Conservation (phyloP, 2,329 filamentous ascomycete genomes). For the Aspergillus ruber region DNA sequence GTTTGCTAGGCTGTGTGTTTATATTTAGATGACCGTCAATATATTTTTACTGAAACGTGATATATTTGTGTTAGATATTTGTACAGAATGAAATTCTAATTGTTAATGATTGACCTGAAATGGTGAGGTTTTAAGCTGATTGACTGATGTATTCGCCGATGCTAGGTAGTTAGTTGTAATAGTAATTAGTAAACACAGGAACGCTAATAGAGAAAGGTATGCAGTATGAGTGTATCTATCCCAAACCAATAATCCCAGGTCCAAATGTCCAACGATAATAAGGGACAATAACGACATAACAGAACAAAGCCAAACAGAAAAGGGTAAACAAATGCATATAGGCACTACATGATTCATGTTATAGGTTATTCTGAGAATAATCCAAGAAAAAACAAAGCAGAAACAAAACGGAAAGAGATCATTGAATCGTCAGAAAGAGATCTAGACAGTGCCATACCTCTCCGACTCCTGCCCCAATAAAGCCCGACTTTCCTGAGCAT, state of each 20-base stretch:
- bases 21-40: conserved; percentile 6
- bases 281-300: too few species aligned
- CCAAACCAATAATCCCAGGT: too few species aligned
- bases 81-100: not conserved
- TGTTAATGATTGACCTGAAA: too few species aligned
- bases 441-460: conserved; percentile 21
- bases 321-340: not conserved
- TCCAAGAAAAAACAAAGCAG: not conserved
- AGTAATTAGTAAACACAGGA: too few species aligned
- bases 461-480: conserved; percentile 22
- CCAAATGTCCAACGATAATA: too few species aligned
- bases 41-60: conserved; percentile 1
- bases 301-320: too few species aligned
- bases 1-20: conserved; percentile 3
- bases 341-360: not conserved
- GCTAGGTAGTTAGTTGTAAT: too few species aligned
- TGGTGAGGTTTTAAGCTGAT: too few species aligned
- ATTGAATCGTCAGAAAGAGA: not conserved
- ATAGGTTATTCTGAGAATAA: not conserved
- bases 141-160: too few species aligned
- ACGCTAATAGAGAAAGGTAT: too few species aligned
- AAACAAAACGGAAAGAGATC: conserved; percentile 1
- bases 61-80: not conserved
- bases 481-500: conserved; percentile 22
- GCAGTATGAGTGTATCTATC: too few species aligned